These are phyloP conservation scores for Dispira parvispora DNA, from an alignment of 192 early-diverging fungal genomes.

Conservation along the genomic window DNA sequence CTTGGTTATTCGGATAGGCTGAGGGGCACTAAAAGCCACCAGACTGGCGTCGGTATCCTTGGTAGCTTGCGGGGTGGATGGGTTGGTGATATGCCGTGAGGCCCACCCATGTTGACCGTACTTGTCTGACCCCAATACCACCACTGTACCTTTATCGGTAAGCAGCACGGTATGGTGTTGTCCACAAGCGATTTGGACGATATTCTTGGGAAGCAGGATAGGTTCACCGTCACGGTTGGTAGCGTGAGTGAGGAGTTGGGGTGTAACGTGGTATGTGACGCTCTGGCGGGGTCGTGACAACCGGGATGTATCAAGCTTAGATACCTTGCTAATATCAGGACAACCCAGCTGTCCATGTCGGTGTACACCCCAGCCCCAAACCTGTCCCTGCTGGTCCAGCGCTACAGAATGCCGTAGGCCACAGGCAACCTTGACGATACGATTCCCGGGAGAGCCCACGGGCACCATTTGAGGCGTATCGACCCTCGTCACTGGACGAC, in stretches of 20 bases:
- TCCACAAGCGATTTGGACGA: slow-evolving; percentile 41
- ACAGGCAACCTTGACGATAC: slow-evolving; percentile 33
- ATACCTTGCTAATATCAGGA: background rate
- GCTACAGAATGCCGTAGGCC: slow-evolving; percentile 48
- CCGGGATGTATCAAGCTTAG: background rate
- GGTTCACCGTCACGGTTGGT: too few species aligned
- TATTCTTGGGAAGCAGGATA: too few species aligned
- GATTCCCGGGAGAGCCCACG: slow-evolving; percentile 1
- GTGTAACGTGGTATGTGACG: too few species aligned
- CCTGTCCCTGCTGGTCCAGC: slow-evolving; percentile 20
- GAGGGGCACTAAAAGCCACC: too few species aligned
- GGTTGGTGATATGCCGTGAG: background rate
- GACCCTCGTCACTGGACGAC: too few species aligned
- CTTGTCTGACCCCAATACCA: slow-evolving; percentile 41
- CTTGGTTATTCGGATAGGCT: slow-evolving; percentile 20
- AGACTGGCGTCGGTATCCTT: background rate
- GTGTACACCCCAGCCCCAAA: slow-evolving; percentile 48
- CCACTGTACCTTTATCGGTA: slow-evolving; percentile 25
- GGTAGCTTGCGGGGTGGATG: slow-evolving; percentile 13
- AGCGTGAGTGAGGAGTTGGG: too few species aligned
- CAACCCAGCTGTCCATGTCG: slow-evolving; percentile 43
- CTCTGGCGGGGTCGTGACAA: too few species aligned
- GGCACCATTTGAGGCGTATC: too few species aligned
- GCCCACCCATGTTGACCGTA: slow-evolving; percentile 39
- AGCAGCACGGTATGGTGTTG: slow-evolving; percentile 41